Percentiles rank a stretch among this genome's conserved stretches.
These are phyloP conservation scores for Colletotrichum chlorophyti DNA, from an alignment of 2,329 filamentous ascomycete genomes.

Conservation along the genomic window DNA sequence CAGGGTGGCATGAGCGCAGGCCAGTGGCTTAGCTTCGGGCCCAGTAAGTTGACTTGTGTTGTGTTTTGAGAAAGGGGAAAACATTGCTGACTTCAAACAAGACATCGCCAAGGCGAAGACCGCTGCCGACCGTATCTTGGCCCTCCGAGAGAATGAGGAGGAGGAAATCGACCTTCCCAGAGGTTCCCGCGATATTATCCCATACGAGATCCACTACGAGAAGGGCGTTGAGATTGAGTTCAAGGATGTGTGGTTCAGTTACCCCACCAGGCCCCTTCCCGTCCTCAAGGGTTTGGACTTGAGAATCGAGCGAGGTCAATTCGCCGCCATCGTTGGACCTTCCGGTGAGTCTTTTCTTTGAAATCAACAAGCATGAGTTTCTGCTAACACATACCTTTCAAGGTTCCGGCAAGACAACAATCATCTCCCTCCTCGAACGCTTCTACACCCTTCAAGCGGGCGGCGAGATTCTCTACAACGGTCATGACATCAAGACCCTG, in stretches of 20 bases:
- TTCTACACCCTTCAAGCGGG: slow-evolving; percentile 32
- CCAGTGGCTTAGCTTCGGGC: slow-evolving; percentile 29
- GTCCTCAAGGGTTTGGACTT: slow-evolving; percentile 29
- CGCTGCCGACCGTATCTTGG: slow-evolving; percentile 27
- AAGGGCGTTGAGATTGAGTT: slow-evolving; percentile 31
- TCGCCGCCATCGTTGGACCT: slow-evolving; percentile 73
- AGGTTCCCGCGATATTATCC: slow-evolving; percentile 9
- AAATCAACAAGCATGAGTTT: neutral
- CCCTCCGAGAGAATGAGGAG: slow-evolving; percentile 34
- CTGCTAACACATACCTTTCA: slow-evolving; percentile 33
- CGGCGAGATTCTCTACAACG: slow-evolving; percentile 38
- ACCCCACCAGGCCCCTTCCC: slow-evolving; percentile 17
- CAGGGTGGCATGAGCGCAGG: slow-evolving; percentile 30
- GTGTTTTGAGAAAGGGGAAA: no score
- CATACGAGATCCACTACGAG: slow-evolving; percentile 31
- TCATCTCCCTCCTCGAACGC: slow-evolving; percentile 37
- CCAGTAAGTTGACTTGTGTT: slow-evolving; percentile 26
- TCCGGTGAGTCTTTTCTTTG: slow-evolving; percentile 45
- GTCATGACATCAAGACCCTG: slow-evolving; percentile 37
- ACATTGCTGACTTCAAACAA: neutral
- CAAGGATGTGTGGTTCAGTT: slow-evolving; percentile 29
- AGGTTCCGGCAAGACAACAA: slow-evolving; percentile 37
- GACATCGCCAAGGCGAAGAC: slow-evolving; percentile 30
- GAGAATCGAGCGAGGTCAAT: slow-evolving; percentile 62
- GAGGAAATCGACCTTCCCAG: slow-evolving; percentile 46